phyloP scores from a whole-genome alignment of 768 basidiomycete genomes.

The Ramaria rubella region DNA sequence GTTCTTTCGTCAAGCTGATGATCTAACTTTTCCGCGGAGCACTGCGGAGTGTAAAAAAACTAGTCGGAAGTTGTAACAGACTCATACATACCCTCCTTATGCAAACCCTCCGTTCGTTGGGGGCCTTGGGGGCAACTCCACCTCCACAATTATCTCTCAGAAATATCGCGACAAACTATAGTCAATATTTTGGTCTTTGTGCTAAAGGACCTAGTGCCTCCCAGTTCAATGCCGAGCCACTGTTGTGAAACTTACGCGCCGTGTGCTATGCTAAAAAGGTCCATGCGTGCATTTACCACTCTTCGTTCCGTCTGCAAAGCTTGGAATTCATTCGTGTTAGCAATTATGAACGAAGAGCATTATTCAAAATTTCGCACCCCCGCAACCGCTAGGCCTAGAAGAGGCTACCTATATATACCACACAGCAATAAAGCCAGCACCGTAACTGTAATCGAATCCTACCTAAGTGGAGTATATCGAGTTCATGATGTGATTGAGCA shows the following conservation, averaged over 20 bases:
- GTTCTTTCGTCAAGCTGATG: too few relatives aligned
- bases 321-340: neutral
- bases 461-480: neutral
- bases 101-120: neutral
- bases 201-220: neutral
- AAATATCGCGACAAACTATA: neutral
- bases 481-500: neutral
- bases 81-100: too few relatives aligned
- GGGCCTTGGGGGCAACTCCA: neutral
- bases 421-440: neutral
- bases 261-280: neutral
- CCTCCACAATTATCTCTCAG: neutral
- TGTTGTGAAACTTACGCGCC: neutral
- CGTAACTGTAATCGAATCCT: too few relatives aligned
- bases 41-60: too few relatives aligned
- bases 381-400: neutral
- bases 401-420: neutral
- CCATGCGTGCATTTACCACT: neutral
- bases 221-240: neutral
- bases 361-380: neutral
- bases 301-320: neutral
- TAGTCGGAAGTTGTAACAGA: too few relatives aligned
- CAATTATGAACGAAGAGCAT: neutral
- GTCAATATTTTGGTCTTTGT: neutral
- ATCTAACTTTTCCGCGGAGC: too few relatives aligned